Evolutionary conservation across 2,329 filamentous ascomycete genomes (phyloP).

Genomic region (Proliferodiscus dingleyae): DNA sequence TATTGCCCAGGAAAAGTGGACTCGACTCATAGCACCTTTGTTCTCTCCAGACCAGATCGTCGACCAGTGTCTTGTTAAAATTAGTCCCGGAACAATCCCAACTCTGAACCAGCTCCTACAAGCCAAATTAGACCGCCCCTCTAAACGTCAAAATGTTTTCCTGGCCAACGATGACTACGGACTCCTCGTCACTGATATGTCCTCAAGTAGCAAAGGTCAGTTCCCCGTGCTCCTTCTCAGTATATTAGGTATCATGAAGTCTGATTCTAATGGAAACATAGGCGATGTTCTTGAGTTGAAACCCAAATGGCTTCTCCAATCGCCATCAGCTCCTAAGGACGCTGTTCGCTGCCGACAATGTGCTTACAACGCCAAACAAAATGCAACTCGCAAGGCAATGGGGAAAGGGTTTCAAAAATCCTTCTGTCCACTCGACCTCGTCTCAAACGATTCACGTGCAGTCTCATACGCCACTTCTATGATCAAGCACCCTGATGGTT

Average conservation of each 20-base stretch:
- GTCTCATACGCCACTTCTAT: conserved; percentile 36
- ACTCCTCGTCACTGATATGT: conserved; percentile 73
- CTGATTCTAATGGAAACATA: too few relatives aligned
- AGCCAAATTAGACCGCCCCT: conserved; percentile 32
- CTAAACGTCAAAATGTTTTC: conserved; percentile 46
- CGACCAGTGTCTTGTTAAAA: conserved; percentile 47
- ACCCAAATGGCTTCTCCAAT: conserved; percentile 78
- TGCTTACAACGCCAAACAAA: conserved; percentile 39
- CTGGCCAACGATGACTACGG: conserved; percentile 56
- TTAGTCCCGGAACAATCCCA: conserved; percentile 38
- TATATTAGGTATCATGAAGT: not conserved
- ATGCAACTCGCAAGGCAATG: conserved; percentile 12
- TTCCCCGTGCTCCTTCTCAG: not conserved
- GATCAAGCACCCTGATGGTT: not conserved
- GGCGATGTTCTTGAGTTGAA: conserved; percentile 68
- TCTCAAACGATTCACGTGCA: conserved; percentile 43
- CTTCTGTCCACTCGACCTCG: conserved; percentile 64
- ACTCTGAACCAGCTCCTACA: conserved; percentile 50
- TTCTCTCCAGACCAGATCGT: conserved; percentile 52
- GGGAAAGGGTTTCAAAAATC: conserved; percentile 12
- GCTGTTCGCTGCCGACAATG: conserved; percentile 71
- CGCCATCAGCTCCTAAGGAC: conserved; percentile 60
- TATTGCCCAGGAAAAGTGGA: conserved; percentile 40
- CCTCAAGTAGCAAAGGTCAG: conserved; percentile 31
- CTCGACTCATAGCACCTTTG: conserved; percentile 48